Percentiles rank a stretch among this genome's conserved stretches.
Conservation (phyloP, 2,329 filamentous ascomycete species). For the Dactylellina parvicollis region DNA sequence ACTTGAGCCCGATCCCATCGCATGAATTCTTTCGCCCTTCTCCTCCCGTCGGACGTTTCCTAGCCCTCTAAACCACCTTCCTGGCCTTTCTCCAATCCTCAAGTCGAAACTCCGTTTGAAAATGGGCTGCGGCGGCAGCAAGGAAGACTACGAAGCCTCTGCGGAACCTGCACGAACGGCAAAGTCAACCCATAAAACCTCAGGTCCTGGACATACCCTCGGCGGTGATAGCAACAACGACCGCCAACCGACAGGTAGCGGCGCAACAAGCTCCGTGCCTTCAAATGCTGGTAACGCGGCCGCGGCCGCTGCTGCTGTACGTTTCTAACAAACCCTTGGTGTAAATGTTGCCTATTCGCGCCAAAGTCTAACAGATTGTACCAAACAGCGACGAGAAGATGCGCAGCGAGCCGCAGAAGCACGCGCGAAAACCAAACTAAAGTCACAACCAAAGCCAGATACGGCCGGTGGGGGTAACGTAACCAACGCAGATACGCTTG, state of each 20-base stretch:
- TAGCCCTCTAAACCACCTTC: not conserved
- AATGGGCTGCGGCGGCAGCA: constrained; percentile 54
- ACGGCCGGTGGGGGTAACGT: constrained; percentile 18
- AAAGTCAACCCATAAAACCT: constrained; percentile 35
- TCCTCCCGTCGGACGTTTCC: not conserved
- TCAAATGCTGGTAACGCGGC: constrained; percentile 42
- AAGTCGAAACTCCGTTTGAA: constrained; percentile 1
- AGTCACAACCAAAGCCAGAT: constrained; percentile 25
- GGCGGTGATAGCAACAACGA: constrained; percentile 14
- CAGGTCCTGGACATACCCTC: constrained; percentile 44
- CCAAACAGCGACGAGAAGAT: constrained; percentile 46
- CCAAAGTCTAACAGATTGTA: not conserved
- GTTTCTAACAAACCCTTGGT: not conserved
- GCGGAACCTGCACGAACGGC: constrained; percentile 42
- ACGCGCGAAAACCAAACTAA: constrained; percentile 50
- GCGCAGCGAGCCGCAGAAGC: constrained; percentile 35
- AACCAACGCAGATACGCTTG: constrained; percentile 46
- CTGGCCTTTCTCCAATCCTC: not conserved
- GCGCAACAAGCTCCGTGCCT: constrained; percentile 48
- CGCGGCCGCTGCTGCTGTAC: constrained; percentile 43
- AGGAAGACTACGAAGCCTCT: constrained; percentile 46
- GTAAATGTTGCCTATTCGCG: not conserved
- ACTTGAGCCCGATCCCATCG: constrained; percentile 15
- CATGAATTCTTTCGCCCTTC: not conserved
- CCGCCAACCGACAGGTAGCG: not conserved